Evolutionary conservation across 352 stramenopile genomes (phyloP), one percentile per base, ranked within the genome.

Genomic region (Phytophthora palmivora): DNA sequence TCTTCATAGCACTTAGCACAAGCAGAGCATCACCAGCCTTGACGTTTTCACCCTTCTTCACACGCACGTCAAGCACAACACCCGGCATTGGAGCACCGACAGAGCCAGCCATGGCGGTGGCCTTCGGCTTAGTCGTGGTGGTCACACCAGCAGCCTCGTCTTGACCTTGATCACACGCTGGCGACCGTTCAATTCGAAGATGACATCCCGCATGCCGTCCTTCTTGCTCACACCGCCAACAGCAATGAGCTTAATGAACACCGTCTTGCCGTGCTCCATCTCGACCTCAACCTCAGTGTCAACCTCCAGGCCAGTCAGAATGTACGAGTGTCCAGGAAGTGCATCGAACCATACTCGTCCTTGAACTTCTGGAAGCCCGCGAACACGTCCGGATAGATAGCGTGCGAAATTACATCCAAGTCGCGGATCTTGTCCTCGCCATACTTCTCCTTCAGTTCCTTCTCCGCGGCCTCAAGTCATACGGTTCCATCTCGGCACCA

Each of bases 1-100:
- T 99, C 82, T 99, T 99, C 96, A 99, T 99, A 50, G 97, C 97
- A 28, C 84, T 97, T 43, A 99, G 77, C 42, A 98, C 89, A 28
- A 98, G 78, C 32, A 99, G 84, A 26, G 94, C 87, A 59, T 97
- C 76, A 39, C 97, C 97, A 16, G 84, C 85, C 70, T 98, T 96
- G 15, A 99, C 89, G 32, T 88, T 84, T 67, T 98, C 85, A 32
- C 96, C 96, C 34, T 83, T 81, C 64, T 96, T 95, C 21, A 98
- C 93, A 70, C 92, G 97, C 47, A 98, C 95, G 46, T 98, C 96
- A 30, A 99, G 79, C 36, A 99, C 94, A 12, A 98, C 94, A 67
- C 97, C 96, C 0, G 96, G 96, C 97, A 99, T 99, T 24, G 96
- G 95, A n/a, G 97, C 96, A 36, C 96, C 97, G 36, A 99, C 91